Evolutionary conservation across 768 basidiomycete genomes (phyloP).

Genomic region (Podaxis carcinomalis): DNA sequence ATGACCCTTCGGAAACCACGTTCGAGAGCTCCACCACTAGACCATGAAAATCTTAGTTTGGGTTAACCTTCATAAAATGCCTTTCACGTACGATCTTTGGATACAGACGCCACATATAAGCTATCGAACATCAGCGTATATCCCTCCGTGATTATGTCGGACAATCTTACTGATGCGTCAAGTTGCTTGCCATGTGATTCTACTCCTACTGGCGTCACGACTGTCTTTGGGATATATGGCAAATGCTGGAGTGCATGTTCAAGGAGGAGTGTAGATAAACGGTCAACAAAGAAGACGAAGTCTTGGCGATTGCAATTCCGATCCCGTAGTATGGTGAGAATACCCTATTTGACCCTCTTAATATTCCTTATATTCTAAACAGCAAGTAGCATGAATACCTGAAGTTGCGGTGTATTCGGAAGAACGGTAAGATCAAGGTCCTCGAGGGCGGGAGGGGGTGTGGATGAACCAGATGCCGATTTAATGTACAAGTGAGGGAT

Average conservation of each 20-base stretch:
- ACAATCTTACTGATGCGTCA: conserved; percentile 47
- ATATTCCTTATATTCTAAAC: not conserved
- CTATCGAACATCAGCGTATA: conserved; percentile 28
- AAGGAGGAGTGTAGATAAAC: conserved; percentile 78
- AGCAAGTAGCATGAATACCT: conserved; percentile 38
- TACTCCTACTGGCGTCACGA: conserved; percentile 65
- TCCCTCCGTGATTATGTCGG: not conserved
- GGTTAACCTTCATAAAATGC: not conserved
- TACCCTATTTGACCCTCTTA: conserved; percentile 50
- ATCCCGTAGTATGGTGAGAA: conserved; percentile 83
- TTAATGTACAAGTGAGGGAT: conserved; percentile 37
- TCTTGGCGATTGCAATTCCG: conserved; percentile 69
- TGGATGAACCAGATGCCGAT: conserved; percentile 30
- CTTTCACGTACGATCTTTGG: conserved; percentile 67
- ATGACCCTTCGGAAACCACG: conserved; percentile 88
- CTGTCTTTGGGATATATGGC: conserved; percentile 58
- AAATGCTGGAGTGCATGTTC: conserved; percentile 82
- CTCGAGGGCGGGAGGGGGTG: conserved; percentile 34
- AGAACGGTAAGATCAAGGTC: conserved; percentile 60
- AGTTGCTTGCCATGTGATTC: conserved; percentile 58
- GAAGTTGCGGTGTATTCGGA: conserved; percentile 75
- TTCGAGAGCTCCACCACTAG: conserved; percentile 85
- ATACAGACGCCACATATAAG: conserved; percentile 86
- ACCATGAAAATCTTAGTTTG: not conserved
- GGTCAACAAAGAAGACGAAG: conserved; percentile 90